These are phyloP conservation scores for Cladosporium cucumerinum DNA, from an alignment of 2,329 filamentous ascomycete genomes.

Conservation along the genomic window DNA sequence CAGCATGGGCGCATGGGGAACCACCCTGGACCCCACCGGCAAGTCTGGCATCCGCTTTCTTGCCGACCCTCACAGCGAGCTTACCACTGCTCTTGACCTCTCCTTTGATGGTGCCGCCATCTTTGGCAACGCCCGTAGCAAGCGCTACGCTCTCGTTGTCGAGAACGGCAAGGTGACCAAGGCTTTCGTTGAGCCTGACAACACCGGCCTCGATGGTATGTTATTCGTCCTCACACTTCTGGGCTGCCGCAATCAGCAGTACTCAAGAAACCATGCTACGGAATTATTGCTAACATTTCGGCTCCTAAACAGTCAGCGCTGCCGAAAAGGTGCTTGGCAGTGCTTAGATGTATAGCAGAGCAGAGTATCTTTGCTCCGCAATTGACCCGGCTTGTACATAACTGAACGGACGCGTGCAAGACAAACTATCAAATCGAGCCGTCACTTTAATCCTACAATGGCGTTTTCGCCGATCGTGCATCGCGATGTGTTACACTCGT, in stretches of 20 bases:
- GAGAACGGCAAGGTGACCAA: slow-evolving; percentile 82
- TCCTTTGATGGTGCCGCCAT: slow-evolving; percentile 74
- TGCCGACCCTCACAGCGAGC: slow-evolving; percentile 72
- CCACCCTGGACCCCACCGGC: slow-evolving; percentile 69
- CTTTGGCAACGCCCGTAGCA: slow-evolving; percentile 78
- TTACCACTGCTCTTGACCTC: slow-evolving; percentile 80
- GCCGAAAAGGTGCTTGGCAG: slow-evolving; percentile 16
- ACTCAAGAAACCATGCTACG: not conserved
- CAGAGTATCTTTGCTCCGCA: not conserved
- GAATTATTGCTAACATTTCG: not conserved
- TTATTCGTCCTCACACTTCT: not conserved
- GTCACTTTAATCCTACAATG: not conserved
- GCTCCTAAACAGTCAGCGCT: slow-evolving; percentile 5
- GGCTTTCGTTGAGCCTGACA: slow-evolving; percentile 81
- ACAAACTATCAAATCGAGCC: not conserved
- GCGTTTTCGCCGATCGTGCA: not conserved
- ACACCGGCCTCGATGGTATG: slow-evolving; percentile 74
- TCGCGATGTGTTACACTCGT: not conserved
- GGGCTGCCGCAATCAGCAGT: not conserved
- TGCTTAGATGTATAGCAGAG: slow-evolving; percentile 1
- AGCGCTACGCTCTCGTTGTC: slow-evolving; percentile 81
- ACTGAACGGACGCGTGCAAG: not conserved
- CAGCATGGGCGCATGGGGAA: slow-evolving; percentile 79
- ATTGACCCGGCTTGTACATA: not conserved
- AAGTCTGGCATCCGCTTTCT: slow-evolving; percentile 83